These are phyloP conservation scores for Lactarius akahatsu DNA, from an alignment of 768 basidiomycete genomes.

Conservation along the genomic window DNA sequence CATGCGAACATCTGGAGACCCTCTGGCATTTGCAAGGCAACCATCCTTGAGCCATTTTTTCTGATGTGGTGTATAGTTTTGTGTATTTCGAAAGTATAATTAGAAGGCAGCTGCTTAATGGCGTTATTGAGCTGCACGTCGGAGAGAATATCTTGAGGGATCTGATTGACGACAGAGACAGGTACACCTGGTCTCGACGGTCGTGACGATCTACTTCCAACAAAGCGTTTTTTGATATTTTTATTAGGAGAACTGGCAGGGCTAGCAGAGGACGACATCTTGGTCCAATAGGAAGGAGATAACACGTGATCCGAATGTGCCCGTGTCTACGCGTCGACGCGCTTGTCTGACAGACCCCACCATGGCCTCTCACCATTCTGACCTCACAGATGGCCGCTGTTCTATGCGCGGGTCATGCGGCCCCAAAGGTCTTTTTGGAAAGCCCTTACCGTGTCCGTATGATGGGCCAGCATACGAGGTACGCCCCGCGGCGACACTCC, in stretches of 20 bases:
- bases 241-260: slow-evolving; percentile 35
- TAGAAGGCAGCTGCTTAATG: slow-evolving; percentile 76
- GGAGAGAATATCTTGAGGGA: slow-evolving; percentile 80
- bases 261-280: slow-evolving; percentile 9
- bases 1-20: slow-evolving; percentile 98
- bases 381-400: slow-evolving; percentile 42
- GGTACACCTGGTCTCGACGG: slow-evolving; percentile 55
- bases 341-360: neutral
- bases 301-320: slow-evolving; percentile 2
- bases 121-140: slow-evolving; percentile 80
- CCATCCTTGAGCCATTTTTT: slow-evolving; percentile 81
- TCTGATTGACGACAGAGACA: slow-evolving; percentile 58
- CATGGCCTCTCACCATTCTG: slow-evolving; percentile 14
- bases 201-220: slow-evolving; percentile 66
- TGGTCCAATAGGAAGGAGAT: neutral
- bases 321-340: neutral
- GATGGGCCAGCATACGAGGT: slow-evolving; percentile 78
- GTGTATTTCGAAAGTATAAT: slow-evolving; percentile 97
- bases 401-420: slow-evolving; percentile 89
- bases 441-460: slow-evolving; percentile 87
- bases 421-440: slow-evolving; percentile 67
- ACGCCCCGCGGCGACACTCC: slow-evolving; percentile 31
- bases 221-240: slow-evolving; percentile 64
- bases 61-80: slow-evolving; percentile 93
- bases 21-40: slow-evolving; percentile 98